Evolutionary conservation across 805 yeast genomes (phyloP).

Genomic region (Teunomyces lycoperdinae): DNA sequence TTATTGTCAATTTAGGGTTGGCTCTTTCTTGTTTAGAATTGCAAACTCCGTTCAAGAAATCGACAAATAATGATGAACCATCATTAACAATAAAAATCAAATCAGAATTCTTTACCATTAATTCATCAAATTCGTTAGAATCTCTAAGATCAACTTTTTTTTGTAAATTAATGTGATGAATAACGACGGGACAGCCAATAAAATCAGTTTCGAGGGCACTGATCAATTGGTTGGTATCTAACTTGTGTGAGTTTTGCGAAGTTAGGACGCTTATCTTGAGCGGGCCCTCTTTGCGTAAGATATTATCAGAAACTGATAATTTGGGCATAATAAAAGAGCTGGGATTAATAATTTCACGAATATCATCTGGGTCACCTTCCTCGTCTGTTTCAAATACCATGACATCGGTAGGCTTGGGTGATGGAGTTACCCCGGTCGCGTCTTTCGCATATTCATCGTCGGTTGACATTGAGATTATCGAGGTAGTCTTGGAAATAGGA

Average conservation of each 20-base stretch:
- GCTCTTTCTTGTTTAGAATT: constrained; percentile 5
- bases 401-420: constrained; percentile 19
- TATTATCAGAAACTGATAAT: constrained; percentile 22
- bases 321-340: constrained; percentile 39
- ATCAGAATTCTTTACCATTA: constrained; percentile 21
- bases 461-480: constrained; percentile 27
- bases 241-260: constrained; percentile 13
- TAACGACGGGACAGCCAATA: constrained; percentile 10
- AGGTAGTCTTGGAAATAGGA: constrained; percentile 11
- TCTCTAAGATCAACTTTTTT: neutral
- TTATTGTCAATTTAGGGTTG: constrained; percentile 30
- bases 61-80: constrained; percentile 31
- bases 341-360: constrained; percentile 11
- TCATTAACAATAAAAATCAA: constrained; percentile 37
- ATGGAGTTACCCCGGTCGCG: constrained; percentile 21
- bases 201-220: constrained; percentile 14
- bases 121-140: constrained; percentile 10
- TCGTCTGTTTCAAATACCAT: constrained; percentile 44
- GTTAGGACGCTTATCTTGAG: constrained; percentile 24
- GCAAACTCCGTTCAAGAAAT: constrained; percentile 17
- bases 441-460: constrained; percentile 22
- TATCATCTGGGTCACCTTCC: constrained; percentile 25
- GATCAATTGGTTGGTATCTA: constrained; percentile 20
- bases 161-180: constrained; percentile 14
- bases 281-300: constrained; percentile 3